Evolutionary conservation across 495 filamentous ascomycete species (phyloP).

Genomic region (Aspergillus sparsus): DNA sequence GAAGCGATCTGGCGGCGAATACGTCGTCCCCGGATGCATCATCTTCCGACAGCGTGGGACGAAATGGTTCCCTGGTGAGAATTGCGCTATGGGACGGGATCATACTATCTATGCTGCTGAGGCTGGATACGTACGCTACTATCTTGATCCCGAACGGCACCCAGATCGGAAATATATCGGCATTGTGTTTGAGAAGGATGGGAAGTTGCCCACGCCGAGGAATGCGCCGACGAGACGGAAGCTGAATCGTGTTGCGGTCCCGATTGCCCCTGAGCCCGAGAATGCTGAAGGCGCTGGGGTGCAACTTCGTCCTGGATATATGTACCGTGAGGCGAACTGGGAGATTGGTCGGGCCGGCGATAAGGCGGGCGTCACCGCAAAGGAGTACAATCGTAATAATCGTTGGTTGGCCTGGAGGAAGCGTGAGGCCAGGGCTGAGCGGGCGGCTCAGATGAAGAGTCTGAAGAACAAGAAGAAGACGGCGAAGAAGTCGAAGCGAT

Average conservation of each 20-base stretch:
- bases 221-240: constrained; percentile 65
- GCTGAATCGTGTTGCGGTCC: constrained; percentile 65
- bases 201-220: constrained; percentile 67
- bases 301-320: constrained; percentile 67
- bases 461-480: constrained; percentile 56
- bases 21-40: constrained; percentile 92
- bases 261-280: constrained; percentile 36
- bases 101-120: constrained; percentile 90
- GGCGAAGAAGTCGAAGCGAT: constrained; percentile 41
- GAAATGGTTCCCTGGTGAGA: constrained; percentile 91
- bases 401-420: constrained; percentile 65
- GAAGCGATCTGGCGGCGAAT: constrained; percentile 88
- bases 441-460: constrained; percentile 58
- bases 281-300: constrained; percentile 42
- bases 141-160: constrained; percentile 77
- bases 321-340: constrained; percentile 84
- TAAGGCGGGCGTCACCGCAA: constrained; percentile 55
- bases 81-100: constrained; percentile 90
- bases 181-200: constrained; percentile 75
- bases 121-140: constrained; percentile 92
- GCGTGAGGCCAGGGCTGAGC: constrained; percentile 52
- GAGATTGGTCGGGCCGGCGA: constrained; percentile 72
- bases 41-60: constrained; percentile 97
- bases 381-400: constrained; percentile 55
- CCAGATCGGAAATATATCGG: constrained; percentile 90